Percentiles rank a stretch among this genome's conserved stretches.
Conservation (phyloP, 352 stramenopile species). For the Globisporangium alternatum region DNA sequence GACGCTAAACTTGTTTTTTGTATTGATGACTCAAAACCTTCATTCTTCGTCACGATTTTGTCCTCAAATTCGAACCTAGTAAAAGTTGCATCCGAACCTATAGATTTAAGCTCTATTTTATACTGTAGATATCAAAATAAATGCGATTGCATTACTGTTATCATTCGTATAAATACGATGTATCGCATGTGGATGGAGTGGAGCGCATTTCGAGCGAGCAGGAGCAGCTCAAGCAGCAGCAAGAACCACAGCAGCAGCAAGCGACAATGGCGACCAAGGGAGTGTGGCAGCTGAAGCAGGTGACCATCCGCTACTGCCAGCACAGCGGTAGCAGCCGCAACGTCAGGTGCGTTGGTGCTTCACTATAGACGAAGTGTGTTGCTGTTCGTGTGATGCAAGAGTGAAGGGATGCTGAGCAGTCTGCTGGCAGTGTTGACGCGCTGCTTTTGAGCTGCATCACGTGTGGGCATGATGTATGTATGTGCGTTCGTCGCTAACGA, state of each 20-base stretch:
- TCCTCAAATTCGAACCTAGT: no score
- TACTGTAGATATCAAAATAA: background rate
- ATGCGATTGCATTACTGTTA: background rate
- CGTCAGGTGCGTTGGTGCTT: constrained; percentile 34
- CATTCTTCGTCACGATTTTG: no score
- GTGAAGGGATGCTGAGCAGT: background rate
- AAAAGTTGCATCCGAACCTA: no score
- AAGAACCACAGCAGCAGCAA: constrained; percentile 12
- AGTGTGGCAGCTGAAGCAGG: constrained; percentile 76
- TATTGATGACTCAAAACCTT: no score
- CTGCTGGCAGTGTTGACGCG: background rate
- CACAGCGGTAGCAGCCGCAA: constrained; percentile 77
- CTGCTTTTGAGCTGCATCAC: background rate
- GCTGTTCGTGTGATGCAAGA: background rate
- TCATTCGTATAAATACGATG: background rate
- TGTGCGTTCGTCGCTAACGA: background rate
- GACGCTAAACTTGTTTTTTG: no score
- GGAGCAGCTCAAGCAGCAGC: constrained; percentile 9
- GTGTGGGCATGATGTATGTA: background rate
- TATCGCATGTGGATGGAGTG: constrained; percentile 3
- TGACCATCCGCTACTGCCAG: constrained; percentile 83
- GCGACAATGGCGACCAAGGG: constrained; percentile 63
- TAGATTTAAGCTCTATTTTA: no score
- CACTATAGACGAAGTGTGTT: background rate
- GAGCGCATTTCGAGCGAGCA: constrained; percentile 6